Conservation (phyloP, 2,329 filamentous ascomycete species). For the Fusarium sp. region DNA sequence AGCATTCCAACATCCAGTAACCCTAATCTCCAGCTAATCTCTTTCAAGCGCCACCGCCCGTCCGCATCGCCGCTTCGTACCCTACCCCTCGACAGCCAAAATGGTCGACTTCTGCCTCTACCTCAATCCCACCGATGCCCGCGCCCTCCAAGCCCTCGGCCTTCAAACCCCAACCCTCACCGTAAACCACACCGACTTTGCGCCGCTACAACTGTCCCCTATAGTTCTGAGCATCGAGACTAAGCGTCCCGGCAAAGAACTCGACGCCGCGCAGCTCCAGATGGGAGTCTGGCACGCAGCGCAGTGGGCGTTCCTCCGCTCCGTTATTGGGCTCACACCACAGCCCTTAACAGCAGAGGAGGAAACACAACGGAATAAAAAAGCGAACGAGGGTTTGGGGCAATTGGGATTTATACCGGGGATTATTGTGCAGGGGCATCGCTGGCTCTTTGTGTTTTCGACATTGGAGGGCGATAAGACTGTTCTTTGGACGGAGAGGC, state of each 20-base stretch:
- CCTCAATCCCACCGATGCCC: background rate
- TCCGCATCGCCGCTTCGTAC: background rate
- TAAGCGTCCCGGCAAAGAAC: constrained; percentile 16
- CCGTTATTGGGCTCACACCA: background rate
- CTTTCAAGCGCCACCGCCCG: background rate
- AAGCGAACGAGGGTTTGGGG: background rate
- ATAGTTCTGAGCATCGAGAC: constrained; percentile 28
- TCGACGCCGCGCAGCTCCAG: constrained; percentile 16
- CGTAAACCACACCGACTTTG: constrained; percentile 26
- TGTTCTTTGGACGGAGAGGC: constrained; percentile 23
- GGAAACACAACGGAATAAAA: background rate
- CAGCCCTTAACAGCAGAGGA: background rate
- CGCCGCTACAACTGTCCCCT: constrained; percentile 6
- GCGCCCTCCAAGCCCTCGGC: constrained; percentile 11
- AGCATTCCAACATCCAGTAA: accelerated
- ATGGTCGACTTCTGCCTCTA: constrained; percentile 28
- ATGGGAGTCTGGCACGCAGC: constrained; percentile 28
- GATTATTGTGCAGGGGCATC: constrained; percentile 28
- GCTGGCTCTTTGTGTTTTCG: constrained; percentile 33
- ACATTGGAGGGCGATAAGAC: constrained; percentile 19
- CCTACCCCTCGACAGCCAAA: constrained; percentile 13
- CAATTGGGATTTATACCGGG: constrained; percentile 30
- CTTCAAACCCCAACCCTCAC: constrained; percentile 7
- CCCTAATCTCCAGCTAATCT: accelerated
- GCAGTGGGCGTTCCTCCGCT: constrained; percentile 22